A percentile compares a stretch with the other conserved stretches of the same genome.
phyloP scores from a whole-genome alignment of 345 rosid species.

The Rhizophora apiculata region DNA sequence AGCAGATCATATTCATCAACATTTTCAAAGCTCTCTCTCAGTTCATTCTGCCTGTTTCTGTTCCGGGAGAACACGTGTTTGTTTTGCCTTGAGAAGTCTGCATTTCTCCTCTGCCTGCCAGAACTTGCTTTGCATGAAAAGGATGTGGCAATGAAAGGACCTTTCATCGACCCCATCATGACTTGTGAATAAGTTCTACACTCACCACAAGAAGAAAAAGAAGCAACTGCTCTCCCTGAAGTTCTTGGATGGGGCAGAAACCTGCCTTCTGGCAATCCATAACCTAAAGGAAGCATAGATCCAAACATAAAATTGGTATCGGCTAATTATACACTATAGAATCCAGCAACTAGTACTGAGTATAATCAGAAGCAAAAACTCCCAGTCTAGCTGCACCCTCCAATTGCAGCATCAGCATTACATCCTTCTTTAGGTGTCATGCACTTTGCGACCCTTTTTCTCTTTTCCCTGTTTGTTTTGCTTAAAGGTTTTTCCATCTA shows the following conservation, averaged over 20 bases:
- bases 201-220: conserved; percentile 34
- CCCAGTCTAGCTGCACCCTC: neutral
- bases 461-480: too few species aligned
- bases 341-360: neutral
- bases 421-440: neutral
- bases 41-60: conserved; percentile 59
- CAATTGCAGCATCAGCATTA: neutral
- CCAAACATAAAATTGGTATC: neutral
- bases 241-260: conserved; percentile 42
- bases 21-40: conserved; percentile 50
- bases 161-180: conserved; percentile 38
- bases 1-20: conserved; percentile 54
- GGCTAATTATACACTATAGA: neutral
- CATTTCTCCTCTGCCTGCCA: conserved; percentile 62
- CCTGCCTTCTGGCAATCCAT: conserved; percentile 45
- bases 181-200: conserved; percentile 28
- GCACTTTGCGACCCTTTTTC: neutral
- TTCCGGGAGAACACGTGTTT: conserved; percentile 54
- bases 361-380: neutral
- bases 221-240: conserved; percentile 45
- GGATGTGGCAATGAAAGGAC: conserved; percentile 30
- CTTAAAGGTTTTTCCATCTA: too few species aligned
- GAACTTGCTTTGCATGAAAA: conserved; percentile 59
- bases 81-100: conserved; percentile 64
- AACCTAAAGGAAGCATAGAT: conserved; percentile 34